These are phyloP conservation scores for Hebeloma cylindrosporum DNA, from an alignment of 768 basidiomycete species.

Conservation along the genomic window DNA sequence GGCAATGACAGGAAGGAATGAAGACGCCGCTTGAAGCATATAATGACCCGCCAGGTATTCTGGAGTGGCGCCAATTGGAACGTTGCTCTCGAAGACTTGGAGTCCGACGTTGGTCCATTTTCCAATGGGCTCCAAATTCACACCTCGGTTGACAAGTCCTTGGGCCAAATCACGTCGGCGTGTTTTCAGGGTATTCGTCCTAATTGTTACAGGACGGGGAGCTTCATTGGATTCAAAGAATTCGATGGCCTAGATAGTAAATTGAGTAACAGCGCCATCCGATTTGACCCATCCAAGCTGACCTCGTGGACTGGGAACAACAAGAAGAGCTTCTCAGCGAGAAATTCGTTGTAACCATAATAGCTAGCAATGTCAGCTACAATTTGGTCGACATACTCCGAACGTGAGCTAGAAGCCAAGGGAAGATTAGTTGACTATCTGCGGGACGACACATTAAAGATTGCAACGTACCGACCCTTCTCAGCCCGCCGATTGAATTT, in stretches of 20 bases:
- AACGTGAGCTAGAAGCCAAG: slow-evolving; percentile 59
- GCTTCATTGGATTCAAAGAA: slow-evolving; percentile 99
- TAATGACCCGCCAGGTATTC: slow-evolving; percentile 99
- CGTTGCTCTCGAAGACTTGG: slow-evolving; percentile 96
- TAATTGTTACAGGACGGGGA: slow-evolving; percentile 94
- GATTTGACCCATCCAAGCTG: slow-evolving; percentile 21
- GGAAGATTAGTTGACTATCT: slow-evolving; percentile 9
- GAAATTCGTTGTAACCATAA: slow-evolving; percentile 96
- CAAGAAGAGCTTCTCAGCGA: slow-evolving; percentile 91
- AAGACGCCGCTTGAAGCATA: slow-evolving; percentile 98
- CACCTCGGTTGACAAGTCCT: slow-evolving; percentile 90
- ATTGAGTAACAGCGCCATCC: too few species aligned
- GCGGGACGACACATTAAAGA: slow-evolving; percentile 3
- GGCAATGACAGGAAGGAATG: slow-evolving; percentile 98
- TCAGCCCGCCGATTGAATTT: slow-evolving; percentile 71
- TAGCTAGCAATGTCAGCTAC: slow-evolving; percentile 89
- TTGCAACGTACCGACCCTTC: slow-evolving; percentile 58
- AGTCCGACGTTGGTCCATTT: slow-evolving; percentile 99
- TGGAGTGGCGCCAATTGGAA: slow-evolving; percentile 97
- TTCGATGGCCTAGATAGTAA: slow-evolving; percentile 78
- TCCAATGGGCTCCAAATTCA: slow-evolving; percentile 96
- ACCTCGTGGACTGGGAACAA: slow-evolving; percentile 94
- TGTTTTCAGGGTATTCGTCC: slow-evolving; percentile 94
- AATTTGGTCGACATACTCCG: slow-evolving; percentile 89
- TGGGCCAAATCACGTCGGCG: slow-evolving; percentile 94